Evolutionary conservation across 1,284 basidiomycete species (phyloP), one percentile per base, ranked within the genome.

Genomic region (Rhodotorula sp.): DNA sequence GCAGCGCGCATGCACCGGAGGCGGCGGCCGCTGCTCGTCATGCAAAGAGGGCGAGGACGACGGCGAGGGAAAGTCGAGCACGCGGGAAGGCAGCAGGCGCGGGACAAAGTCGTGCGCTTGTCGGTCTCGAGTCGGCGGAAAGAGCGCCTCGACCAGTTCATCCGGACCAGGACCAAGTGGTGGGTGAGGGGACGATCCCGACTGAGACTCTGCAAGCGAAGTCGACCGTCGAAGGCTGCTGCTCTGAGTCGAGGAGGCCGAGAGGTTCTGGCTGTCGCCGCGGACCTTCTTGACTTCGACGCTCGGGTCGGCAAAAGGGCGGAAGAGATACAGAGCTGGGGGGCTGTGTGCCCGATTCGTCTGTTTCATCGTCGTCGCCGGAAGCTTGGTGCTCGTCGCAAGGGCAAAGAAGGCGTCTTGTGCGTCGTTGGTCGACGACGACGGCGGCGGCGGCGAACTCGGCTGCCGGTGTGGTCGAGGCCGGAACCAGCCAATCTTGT

Each of bases 111-210:
- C 69, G 58, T 67, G 58, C 1, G 43, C 23, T 12, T 16, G 1
- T 20, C 69, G 58, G 23, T 71, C 69, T 10, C 69, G 61, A 18
- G 51, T 48, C 3, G 58, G 43, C 12, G 69, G 69, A n/a, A 71
- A 71, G 15, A 71, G 65, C 6, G 46, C 23, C 1, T 18, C 29
- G 12, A 39, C 43, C 12, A 46, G 23, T 5, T 49, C 34, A 8
- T 34, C 34, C 34, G 34, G 34, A 34, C 7, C 34, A 10, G 3
- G 26, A 16, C 2, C 34, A 6, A 14, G 34, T n/a, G 62, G 12
- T 3, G 51, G 16, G n/a, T 12, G 61, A n/a, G 18, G 29, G 7
- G 29, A 23, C 14, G 18, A 34, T 34, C 34, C 34, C 34, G 16
- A 43, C 10, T 43, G 39, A 14, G 39, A 43, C 10, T 14, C 39